Percentiles rank a stretch among this genome's conserved stretches.
phyloP scores from a whole-genome alignment of 1,284 basidiomycete species.

The Moesziomyces globuligerus region DNA sequence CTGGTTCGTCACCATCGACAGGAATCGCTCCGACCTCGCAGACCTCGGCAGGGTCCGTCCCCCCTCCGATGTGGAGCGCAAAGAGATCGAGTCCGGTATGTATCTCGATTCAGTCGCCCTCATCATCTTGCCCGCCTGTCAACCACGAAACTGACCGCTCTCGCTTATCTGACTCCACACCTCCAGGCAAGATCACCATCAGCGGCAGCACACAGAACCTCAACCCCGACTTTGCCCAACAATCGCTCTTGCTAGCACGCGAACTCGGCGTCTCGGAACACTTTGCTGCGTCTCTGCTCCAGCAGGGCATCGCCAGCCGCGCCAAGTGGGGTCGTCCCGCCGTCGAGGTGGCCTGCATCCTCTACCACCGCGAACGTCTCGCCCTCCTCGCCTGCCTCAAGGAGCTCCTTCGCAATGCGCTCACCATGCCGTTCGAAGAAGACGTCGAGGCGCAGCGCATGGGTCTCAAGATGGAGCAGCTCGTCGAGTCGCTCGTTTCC shows the following conservation, averaged over 20 bases:
- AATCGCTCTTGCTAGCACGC: constrained; percentile 58
- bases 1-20: constrained; percentile 64
- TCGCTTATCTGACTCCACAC: background rate
- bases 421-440: constrained; percentile 56
- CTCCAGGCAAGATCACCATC: constrained; percentile 59
- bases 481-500: constrained; percentile 53
- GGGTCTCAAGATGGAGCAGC: constrained; percentile 57
- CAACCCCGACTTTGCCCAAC: constrained; percentile 63
- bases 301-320: constrained; percentile 57
- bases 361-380: constrained; percentile 62
- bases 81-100: constrained; percentile 62
- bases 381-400: constrained; percentile 61
- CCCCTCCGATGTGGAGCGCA: constrained; percentile 57
- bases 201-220: constrained; percentile 54
- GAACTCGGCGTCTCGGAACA: constrained; percentile 60
- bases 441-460: constrained; percentile 50
- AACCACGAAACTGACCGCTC: constrained; percentile 1
- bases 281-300: constrained; percentile 64
- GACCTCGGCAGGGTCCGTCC: constrained; percentile 55
- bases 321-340: constrained; percentile 60
- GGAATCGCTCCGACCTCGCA: constrained; percentile 53
- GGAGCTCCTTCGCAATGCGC: constrained; percentile 55
- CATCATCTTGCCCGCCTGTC: too few species aligned
- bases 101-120: background rate
- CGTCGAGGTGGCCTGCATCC: constrained; percentile 61